Evolutionary conservation across 2,329 filamentous ascomycete species (phyloP), one percentile per base, ranked within the genome.

Genomic region (Thyridium curvatum): DNA sequence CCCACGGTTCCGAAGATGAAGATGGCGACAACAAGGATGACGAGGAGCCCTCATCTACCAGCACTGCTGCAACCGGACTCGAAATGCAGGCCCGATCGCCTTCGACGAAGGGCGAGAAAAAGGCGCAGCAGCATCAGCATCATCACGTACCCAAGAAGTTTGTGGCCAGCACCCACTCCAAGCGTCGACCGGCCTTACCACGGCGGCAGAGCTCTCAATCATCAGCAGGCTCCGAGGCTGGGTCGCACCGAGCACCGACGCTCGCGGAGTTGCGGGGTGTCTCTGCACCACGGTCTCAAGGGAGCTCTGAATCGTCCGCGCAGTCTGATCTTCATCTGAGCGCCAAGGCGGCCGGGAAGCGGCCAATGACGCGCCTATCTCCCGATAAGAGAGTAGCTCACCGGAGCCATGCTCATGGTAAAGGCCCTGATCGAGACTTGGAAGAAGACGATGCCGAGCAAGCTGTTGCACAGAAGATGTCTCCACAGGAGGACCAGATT

Each of bases 331-430:
- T 8, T 32, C 35, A 18, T 35, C 49, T 10, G 39, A 72, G 66
- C 45, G 58, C 62, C 13, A 75, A 73, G 48, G 65, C 68, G 16
- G 60, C 64, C 10, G 72, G 71, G 3, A 77, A 77, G 44, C 66
- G 62, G 35, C 68, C 69, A 9, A 60, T 48, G 5, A 47, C 37
- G 9, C 45, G 32, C 21, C 28, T 33, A 33, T 41, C 40, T 14
- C 43, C 33, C 15, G 44, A 51, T n/a, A 42, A 35, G 17, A 31
- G 32, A 32, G 36, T 30, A 18, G 30, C 34, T 17, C 17, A 34
- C 9, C 35, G 40, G 13, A 13, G 12, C n/a, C 9, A 12, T 10
- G 10, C 21, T 13, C 39, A 41, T 4, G 10, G n/a, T n/a, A 41
- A 45, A n/a, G 33, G 33, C n/a, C 15, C 31, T 4, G 37, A 8